A percentile compares a stretch with the other conserved stretches of the same genome.
phyloP scores from a whole-genome alignment of 805 yeast genomes.

The Lipomyces lipofer region DNA sequence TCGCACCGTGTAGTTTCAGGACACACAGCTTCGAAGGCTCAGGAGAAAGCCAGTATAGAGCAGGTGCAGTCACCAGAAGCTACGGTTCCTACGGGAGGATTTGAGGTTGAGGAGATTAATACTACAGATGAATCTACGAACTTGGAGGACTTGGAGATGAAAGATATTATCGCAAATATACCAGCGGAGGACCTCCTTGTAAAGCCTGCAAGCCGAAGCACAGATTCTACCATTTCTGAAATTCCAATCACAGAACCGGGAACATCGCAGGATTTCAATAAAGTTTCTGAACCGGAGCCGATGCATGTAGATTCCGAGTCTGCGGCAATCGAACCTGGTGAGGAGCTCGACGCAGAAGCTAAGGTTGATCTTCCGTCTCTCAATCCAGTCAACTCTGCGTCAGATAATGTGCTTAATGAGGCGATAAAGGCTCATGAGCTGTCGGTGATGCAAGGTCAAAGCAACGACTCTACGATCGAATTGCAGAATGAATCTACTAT shows the following conservation, averaged over 20 bases:
- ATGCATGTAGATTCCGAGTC: not conserved
- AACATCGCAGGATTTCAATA: not conserved
- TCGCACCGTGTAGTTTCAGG: no score
- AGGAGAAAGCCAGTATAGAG: not conserved
- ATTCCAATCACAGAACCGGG: no score
- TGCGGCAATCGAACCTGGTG: not conserved
- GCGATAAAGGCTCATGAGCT: not conserved
- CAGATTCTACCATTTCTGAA: not conserved
- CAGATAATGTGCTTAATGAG: not conserved
- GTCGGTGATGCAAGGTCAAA: not conserved
- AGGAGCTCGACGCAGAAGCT: not conserved
- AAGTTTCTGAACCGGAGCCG: not conserved
- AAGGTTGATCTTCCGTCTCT: not conserved
- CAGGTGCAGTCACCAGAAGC: not conserved
- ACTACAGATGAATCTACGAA: slow-evolving; percentile 10
- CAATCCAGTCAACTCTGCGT: not conserved
- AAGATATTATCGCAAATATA: slow-evolving; percentile 19
- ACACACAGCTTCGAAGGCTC: not conserved
- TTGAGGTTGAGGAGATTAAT: slow-evolving; percentile 15
- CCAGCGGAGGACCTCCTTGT: slow-evolving; percentile 11
- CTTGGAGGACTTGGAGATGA: slow-evolving; percentile 25
- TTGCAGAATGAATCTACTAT: slow-evolving; percentile 19
- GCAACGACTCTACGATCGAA: slow-evolving; percentile 12
- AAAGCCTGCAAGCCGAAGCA: not conserved
- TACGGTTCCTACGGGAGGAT: slow-evolving; percentile 8